These are phyloP conservation scores for Irpex rosettiformis DNA, from an alignment of 1,284 basidiomycete genomes.

Conservation along the genomic window DNA sequence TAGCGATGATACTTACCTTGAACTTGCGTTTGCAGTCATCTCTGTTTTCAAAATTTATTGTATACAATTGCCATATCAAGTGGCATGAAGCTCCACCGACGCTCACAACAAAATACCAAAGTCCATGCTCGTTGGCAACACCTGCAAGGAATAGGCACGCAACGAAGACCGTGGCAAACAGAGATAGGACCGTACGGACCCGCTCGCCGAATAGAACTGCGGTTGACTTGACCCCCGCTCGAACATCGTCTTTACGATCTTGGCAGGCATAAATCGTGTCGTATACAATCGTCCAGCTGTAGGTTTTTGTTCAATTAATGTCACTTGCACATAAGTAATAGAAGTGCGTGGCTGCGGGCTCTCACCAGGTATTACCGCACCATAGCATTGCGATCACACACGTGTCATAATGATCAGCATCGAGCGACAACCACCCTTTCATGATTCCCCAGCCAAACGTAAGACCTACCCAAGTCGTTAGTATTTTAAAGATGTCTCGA, in stretches of 20 bases:
- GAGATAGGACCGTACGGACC: constrained; percentile 52
- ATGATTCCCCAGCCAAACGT: neutral
- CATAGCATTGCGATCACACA: neutral
- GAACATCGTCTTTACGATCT: constrained; percentile 49
- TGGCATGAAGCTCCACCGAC: constrained; percentile 48
- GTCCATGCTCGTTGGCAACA: constrained; percentile 45
- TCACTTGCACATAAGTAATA: too few species aligned
- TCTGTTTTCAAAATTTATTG: constrained; percentile 43
- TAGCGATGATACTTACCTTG: too few species aligned
- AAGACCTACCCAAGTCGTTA: too few species aligned
- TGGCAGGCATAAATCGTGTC: constrained; percentile 63
- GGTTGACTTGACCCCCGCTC: constrained; percentile 51
- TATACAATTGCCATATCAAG: constrained; percentile 56
- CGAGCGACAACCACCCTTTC: neutral
- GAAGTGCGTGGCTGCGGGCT: too few species aligned
- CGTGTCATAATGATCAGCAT: neutral
- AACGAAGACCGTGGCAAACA: constrained; percentile 49
- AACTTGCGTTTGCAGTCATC: neutral
- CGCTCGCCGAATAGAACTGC: constrained; percentile 53
- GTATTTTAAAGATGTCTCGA: too few species aligned
- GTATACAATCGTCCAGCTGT: constrained; percentile 68
- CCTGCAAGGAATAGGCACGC: constrained; percentile 46
- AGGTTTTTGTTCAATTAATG: neutral
- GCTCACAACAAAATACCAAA: constrained; percentile 50
- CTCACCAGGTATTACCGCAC: neutral